phyloP scores from a whole-genome alignment of 305 asterid genomes.

The Fraxinus floribunda region DNA sequence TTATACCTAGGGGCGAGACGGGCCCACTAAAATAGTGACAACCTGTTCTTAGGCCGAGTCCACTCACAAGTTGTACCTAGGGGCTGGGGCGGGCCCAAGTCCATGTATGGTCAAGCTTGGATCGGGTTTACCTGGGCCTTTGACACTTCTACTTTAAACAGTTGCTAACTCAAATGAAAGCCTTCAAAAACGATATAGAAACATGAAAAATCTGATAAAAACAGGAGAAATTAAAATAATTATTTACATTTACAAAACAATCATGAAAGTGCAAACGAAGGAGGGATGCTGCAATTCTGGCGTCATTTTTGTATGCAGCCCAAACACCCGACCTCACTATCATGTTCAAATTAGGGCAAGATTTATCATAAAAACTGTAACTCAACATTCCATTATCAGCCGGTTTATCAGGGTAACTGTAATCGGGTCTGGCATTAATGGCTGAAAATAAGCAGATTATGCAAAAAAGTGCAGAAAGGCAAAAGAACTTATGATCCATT shows the following conservation, averaged over 20 bases:
- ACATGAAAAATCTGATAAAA: not conserved
- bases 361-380: slow-evolving; percentile 48
- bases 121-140: not conserved
- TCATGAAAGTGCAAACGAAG: slow-evolving; percentile 80
- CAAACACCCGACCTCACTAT: slow-evolving; percentile 57
- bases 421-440: slow-evolving; percentile 10
- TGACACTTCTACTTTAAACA: not conserved
- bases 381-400: slow-evolving; percentile 36
- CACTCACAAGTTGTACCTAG: too few species aligned
- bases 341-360: slow-evolving; percentile 54
- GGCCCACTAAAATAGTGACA: not conserved
- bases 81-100: not conserved
- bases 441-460: not conserved
- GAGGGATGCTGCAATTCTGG: slow-evolving; percentile 77
- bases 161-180: not conserved
- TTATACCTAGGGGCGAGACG: not conserved
- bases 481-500: slow-evolving; percentile 10
- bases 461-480: slow-evolving; percentile 18
- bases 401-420: slow-evolving; percentile 15
- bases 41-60: not conserved
- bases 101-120: not conserved
- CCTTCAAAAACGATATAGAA: not conserved
- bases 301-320: slow-evolving; percentile 55
- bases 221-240: not conserved
- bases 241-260: slow-evolving; percentile 66